Percentiles rank a stretch among this genome's conserved stretches.
phyloP scores from a whole-genome alignment of 192 early-diverging fungal genomes.

The Backusella luteola region DNA sequence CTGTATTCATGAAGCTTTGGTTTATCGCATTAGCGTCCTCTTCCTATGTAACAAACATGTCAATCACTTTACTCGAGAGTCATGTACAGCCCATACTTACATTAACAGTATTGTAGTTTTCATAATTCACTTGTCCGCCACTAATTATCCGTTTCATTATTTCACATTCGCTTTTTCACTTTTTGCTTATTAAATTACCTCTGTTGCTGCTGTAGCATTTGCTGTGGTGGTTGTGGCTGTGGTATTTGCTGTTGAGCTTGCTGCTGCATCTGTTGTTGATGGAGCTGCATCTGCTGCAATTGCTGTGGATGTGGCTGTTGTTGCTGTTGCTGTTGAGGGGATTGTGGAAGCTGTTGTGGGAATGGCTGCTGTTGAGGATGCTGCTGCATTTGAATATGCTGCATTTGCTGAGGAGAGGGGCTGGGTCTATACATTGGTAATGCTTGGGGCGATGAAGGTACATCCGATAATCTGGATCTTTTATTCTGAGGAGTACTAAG shows the following conservation, averaged over 20 bases:
- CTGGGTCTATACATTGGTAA: slow-evolving; percentile 10
- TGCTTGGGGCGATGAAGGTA: neutral
- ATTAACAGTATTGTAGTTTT: neutral
- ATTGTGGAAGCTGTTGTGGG: too few species aligned
- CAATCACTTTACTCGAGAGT: neutral
- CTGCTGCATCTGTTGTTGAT: neutral
- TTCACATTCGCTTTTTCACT: neutral
- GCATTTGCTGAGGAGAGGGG: neutral
- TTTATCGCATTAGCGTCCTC: neutral
- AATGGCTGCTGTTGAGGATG: neutral
- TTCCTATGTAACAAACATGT: neutral
- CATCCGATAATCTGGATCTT: slow-evolving; percentile 5
- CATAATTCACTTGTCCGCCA: neutral
- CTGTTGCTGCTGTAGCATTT: neutral
- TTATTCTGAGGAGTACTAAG: slow-evolving; percentile 18
- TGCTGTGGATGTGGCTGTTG: neutral
- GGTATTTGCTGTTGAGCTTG: neutral
- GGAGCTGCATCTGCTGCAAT: neutral
- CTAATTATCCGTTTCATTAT: neutral
- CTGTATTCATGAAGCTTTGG: slow-evolving; percentile 49
- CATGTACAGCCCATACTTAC: neutral
- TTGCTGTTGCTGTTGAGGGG: slow-evolving; percentile 1
- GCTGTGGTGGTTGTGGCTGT: neutral
- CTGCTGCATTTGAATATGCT: slow-evolving; percentile 7
- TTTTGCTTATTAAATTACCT: neutral